These are phyloP conservation scores for Wickerhamomyces strasburgensis DNA, from an alignment of 805 yeast species.

Conservation along the genomic window DNA sequence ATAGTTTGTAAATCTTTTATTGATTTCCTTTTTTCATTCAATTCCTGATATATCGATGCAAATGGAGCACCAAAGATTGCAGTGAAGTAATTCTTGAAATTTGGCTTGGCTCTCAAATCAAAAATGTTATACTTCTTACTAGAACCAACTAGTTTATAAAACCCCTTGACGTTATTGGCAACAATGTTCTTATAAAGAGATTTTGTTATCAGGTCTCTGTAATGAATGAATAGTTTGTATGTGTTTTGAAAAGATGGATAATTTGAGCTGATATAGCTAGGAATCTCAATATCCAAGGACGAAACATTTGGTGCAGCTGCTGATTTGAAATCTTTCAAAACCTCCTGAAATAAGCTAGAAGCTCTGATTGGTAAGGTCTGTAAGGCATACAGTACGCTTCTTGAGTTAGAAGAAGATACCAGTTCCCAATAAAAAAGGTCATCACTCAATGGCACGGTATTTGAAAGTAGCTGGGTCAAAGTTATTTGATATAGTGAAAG, in stretches of 20 bases:
- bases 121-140: slow-evolving; percentile 23
- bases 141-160: slow-evolving; percentile 21
- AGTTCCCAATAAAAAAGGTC: slow-evolving; percentile 45
- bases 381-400: slow-evolving; percentile 32
- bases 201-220: slow-evolving; percentile 7
- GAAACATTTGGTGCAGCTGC: slow-evolving; percentile 11
- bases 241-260: slow-evolving; percentile 10
- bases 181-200: slow-evolving; percentile 18
- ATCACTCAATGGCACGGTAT: slow-evolving; percentile 38
- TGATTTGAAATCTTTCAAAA: slow-evolving; percentile 25
- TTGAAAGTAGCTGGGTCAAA: slow-evolving; percentile 30
- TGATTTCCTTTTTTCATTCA: slow-evolving; percentile 18
- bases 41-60: slow-evolving; percentile 28
- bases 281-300: slow-evolving; percentile 6
- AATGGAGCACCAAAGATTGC: slow-evolving; percentile 35
- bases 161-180: slow-evolving; percentile 14
- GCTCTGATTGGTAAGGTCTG: slow-evolving; percentile 35
- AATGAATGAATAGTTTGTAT: slow-evolving; percentile 10
- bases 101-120: slow-evolving; percentile 5
- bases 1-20: slow-evolving; percentile 21
- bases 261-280: slow-evolving; percentile 4
- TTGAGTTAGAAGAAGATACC: slow-evolving; percentile 28
- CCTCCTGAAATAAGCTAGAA: slow-evolving; percentile 9
- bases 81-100: slow-evolving; percentile 17
- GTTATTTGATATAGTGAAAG: slow-evolving; percentile 31